Evolutionary conservation across 2,329 filamentous ascomycete genomes (phyloP).

Genomic region (Pseudogymnoascus sp.): DNA sequence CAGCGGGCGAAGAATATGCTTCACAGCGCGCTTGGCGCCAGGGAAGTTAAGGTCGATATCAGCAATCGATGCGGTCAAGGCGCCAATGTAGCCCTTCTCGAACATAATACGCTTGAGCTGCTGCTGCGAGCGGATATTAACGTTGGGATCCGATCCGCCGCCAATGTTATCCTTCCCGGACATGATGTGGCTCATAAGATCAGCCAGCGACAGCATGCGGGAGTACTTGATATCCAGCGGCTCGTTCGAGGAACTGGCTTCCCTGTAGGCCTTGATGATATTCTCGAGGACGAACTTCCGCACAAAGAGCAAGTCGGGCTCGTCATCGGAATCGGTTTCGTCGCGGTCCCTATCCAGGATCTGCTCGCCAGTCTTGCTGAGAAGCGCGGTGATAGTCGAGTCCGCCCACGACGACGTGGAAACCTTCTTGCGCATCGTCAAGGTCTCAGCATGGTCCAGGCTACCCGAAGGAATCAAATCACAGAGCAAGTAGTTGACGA

Average conservation of each 20-base stretch:
- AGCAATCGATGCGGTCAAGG: slow-evolving; percentile 83
- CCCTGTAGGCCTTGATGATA: slow-evolving; percentile 83
- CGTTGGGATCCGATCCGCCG: slow-evolving; percentile 35
- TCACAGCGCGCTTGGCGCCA: slow-evolving; percentile 85
- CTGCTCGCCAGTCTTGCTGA: slow-evolving; percentile 78
- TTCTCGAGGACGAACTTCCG: slow-evolving; percentile 93
- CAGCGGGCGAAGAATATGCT: slow-evolving; percentile 87
- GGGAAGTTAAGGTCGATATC: slow-evolving; percentile 95
- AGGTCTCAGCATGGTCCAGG: slow-evolving; percentile 64
- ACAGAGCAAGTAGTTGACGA: slow-evolving; percentile 88
- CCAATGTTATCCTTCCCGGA: slow-evolving; percentile 65
- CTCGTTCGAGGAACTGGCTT: slow-evolving; percentile 72
- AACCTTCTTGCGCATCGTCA: slow-evolving; percentile 72
- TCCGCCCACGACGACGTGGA: slow-evolving; percentile 82
- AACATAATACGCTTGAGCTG: slow-evolving; percentile 95
- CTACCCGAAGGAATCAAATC: slow-evolving; percentile 60
- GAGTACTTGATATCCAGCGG: slow-evolving; percentile 79
- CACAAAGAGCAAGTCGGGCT: slow-evolving; percentile 80
- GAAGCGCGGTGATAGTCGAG: slow-evolving; percentile 76
- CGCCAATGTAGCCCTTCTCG: slow-evolving; percentile 89
- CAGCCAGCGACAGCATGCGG: slow-evolving; percentile 76
- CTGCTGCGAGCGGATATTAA: slow-evolving; percentile 54
- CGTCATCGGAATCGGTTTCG: slow-evolving; percentile 62
- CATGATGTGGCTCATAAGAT: slow-evolving; percentile 89
- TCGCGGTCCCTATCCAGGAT: slow-evolving; percentile 49